Percentiles rank a stretch among this genome's conserved stretches.
phyloP scores from a whole-genome alignment of 2,329 filamentous ascomycete species.

The Stachybotrys echinatus region DNA sequence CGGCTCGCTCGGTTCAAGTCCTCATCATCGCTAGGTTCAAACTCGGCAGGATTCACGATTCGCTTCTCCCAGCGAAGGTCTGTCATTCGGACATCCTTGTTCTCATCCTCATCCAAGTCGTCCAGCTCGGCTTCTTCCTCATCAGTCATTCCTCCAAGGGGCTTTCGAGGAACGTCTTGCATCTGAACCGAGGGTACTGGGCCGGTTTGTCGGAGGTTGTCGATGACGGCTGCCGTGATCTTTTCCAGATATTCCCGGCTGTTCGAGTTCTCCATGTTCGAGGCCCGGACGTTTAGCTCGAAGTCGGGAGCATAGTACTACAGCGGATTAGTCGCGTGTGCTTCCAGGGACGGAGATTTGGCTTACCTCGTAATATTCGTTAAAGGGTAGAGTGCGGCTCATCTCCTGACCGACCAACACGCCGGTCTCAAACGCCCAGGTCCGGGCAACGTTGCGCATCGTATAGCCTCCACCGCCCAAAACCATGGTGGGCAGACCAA shows the following conservation, averaged over 20 bases:
- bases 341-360: not conserved
- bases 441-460: slow-evolving; percentile 91
- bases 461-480: slow-evolving; percentile 96
- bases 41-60: slow-evolving; percentile 70
- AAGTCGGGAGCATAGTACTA: slow-evolving; percentile 91
- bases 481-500: slow-evolving; percentile 80
- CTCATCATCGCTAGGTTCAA: slow-evolving; percentile 86
- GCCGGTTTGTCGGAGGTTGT: slow-evolving; percentile 81
- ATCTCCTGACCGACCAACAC: slow-evolving; percentile 80
- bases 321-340: slow-evolving; percentile 11
- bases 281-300: slow-evolving; percentile 81
- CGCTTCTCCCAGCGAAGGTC: slow-evolving; percentile 78
- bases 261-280: slow-evolving; percentile 89
- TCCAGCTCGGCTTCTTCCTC: slow-evolving; percentile 63
- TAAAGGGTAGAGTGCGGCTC: slow-evolving; percentile 80
- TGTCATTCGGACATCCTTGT: slow-evolving; percentile 77
- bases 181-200: slow-evolving; percentile 88
- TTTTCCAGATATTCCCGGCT: slow-evolving; percentile 75
- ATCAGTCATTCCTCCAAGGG: slow-evolving; percentile 57
- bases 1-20: slow-evolving; percentile 65
- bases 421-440: slow-evolving; percentile 96
- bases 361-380: slow-evolving; percentile 82
- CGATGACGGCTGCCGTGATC: slow-evolving; percentile 74
- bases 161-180: slow-evolving; percentile 65
- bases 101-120: slow-evolving; percentile 76